Evolutionary conservation across 495 filamentous ascomycete species (phyloP).

Genomic region (Aspergillus funiculosus): DNA sequence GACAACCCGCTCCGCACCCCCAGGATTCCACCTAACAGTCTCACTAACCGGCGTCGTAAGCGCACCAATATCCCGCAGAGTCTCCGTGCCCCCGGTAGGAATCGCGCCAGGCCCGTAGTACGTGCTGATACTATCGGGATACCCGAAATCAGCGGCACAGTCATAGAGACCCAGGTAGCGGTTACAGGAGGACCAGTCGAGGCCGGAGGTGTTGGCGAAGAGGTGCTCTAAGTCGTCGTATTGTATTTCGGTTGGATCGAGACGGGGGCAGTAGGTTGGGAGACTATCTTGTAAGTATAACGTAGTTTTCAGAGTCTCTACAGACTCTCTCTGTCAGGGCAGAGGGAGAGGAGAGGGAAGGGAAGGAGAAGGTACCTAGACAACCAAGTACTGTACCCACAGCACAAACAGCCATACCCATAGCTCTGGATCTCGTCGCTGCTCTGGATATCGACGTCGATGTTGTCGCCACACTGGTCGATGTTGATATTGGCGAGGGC

Average conservation of each 20-base stretch:
- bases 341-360: background rate
- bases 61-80: background rate
- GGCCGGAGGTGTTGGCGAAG: background rate
- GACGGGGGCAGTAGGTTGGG: background rate
- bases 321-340: background rate
- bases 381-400: background rate
- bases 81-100: constrained; percentile 3
- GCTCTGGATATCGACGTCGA: too few relatives aligned
- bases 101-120: constrained; percentile 1
- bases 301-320: too few relatives aligned
- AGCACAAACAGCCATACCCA: background rate
- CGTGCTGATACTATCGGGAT: background rate
- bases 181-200: background rate
- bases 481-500: background rate
- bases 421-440: background rate
- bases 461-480: background rate
- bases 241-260: background rate
- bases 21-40: background rate
- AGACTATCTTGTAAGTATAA: background rate
- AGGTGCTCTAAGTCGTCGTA: background rate
- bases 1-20: background rate
- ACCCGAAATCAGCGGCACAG: constrained; percentile 1
- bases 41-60: constrained; percentile 1
- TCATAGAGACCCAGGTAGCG: background rate
- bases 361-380: background rate